Conservation (phyloP, 2,329 filamentous ascomycete genomes). For the Aspergillus caelatus region DNA sequence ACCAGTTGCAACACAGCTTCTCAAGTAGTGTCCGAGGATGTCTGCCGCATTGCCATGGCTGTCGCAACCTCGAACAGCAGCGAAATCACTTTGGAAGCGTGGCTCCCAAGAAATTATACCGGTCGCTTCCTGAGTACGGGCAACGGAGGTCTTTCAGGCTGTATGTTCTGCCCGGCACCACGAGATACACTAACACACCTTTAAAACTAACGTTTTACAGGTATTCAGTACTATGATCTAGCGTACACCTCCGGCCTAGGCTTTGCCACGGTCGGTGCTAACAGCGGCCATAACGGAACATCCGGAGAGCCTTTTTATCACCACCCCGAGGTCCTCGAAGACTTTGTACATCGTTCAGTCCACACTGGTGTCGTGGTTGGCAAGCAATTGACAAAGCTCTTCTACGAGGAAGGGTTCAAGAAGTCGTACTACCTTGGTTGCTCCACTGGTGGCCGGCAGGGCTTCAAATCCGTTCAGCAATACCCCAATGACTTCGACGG, state of each 20-base stretch:
- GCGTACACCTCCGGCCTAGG: slow-evolving; percentile 47
- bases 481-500: slow-evolving; percentile 63
- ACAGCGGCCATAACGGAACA: slow-evolving; percentile 55
- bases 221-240: slow-evolving; percentile 50
- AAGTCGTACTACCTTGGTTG: slow-evolving; percentile 55
- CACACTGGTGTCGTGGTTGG: slow-evolving; percentile 50
- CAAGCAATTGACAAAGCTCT: slow-evolving; percentile 52
- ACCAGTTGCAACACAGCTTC: slow-evolving; percentile 36
- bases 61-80: slow-evolving; percentile 48
- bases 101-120: slow-evolving; percentile 51
- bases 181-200: too few species aligned
- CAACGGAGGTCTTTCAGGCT: slow-evolving; percentile 54
- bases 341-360: slow-evolving; percentile 52
- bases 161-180: slow-evolving; percentile 31
- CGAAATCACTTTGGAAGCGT: slow-evolving; percentile 51
- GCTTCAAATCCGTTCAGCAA: slow-evolving; percentile 55
- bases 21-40: slow-evolving; percentile 39
- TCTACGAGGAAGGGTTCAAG: slow-evolving; percentile 48
- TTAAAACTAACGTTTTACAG: slow-evolving; percentile 21
- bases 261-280: slow-evolving; percentile 52
- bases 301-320: slow-evolving; percentile 51
- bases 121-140: slow-evolving; percentile 53
- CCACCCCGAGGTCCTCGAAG: slow-evolving; percentile 49
- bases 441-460: slow-evolving; percentile 63
- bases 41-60: slow-evolving; percentile 48